phyloP scores from a whole-genome alignment of 1,139 yeast genomes.

The Magnusiomyces tetraspermus region DNA sequence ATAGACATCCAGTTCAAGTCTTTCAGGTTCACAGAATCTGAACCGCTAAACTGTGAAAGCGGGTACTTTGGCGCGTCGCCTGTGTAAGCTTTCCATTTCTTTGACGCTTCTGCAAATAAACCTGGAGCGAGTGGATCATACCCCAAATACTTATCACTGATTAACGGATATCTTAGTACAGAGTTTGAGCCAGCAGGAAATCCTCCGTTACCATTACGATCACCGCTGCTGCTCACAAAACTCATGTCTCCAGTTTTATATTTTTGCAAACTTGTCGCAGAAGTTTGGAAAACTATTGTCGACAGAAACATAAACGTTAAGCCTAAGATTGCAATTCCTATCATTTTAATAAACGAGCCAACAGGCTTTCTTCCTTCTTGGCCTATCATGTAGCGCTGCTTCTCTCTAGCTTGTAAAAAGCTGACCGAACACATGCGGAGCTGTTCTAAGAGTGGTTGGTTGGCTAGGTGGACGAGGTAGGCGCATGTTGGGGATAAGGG shows the following conservation, averaged over 20 bases:
- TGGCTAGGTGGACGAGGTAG: conserved; percentile 6
- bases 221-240: no score
- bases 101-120: conserved; percentile 4
- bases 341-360: conserved; percentile 10
- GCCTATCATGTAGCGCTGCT: conserved; percentile 15
- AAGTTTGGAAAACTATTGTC: conserved; percentile 12
- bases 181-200: no score
- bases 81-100: conserved; percentile 6
- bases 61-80: conserved; percentile 1
- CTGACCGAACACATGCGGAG: conserved; percentile 12
- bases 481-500: conserved; percentile 12
- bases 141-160: no score
- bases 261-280: conserved; percentile 9
- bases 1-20: conserved; percentile 13
- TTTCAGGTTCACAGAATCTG: conserved; percentile 11
- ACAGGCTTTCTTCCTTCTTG: conserved; percentile 12
- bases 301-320: conserved; percentile 9
- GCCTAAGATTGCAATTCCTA: conserved; percentile 7
- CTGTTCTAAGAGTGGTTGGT: conserved; percentile 14
- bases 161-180: no score
- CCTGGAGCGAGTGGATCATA: not conserved
- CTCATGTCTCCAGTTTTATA: no score
- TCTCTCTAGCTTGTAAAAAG: conserved; percentile 8
- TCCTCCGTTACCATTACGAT: no score
- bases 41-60: conserved; percentile 13